phyloP scores from a whole-genome alignment of 2,329 filamentous ascomycete species.

The Cladosporium sp. region DNA sequence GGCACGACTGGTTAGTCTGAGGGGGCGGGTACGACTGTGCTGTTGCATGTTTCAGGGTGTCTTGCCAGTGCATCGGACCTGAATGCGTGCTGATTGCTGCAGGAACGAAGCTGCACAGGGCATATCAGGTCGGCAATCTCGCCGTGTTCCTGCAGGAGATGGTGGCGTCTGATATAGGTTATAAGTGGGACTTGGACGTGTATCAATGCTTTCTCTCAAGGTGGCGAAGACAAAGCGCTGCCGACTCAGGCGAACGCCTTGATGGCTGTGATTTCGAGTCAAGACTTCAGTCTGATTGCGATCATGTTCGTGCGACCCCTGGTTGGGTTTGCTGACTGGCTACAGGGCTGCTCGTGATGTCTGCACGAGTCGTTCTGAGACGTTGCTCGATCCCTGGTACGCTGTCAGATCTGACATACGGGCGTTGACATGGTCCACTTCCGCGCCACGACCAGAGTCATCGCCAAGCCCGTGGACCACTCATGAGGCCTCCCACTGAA shows the following conservation, averaged over 20 bases:
- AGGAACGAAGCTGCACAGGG: conserved; percentile 12
- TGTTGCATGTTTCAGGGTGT: conserved; percentile 11
- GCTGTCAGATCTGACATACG: neutral
- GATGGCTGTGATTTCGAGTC: neutral
- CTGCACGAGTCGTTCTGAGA: conserved; percentile 3
- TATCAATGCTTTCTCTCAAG: neutral
- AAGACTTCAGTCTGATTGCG: neutral
- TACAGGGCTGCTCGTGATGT: neutral
- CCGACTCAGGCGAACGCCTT: neutral
- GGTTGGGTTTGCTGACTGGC: neutral
- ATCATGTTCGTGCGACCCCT: neutral
- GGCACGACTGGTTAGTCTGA: neutral
- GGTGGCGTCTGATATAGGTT: conserved; percentile 1
- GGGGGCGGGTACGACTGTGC: conserved; percentile 6
- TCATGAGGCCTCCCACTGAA: neutral
- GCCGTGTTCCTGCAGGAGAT: neutral
- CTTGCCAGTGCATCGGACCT: neutral
- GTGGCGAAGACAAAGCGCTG: neutral
- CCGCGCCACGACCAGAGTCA: neutral
- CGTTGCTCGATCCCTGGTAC: neutral
- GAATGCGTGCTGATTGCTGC: conserved; percentile 7
- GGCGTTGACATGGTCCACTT: neutral
- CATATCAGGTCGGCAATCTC: neutral
- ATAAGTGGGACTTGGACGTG: neutral
- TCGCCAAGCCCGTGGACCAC: neutral